Evolutionary conservation across 2,329 filamentous ascomycete genomes (phyloP).

Genomic region (Cladosporium velox): DNA sequence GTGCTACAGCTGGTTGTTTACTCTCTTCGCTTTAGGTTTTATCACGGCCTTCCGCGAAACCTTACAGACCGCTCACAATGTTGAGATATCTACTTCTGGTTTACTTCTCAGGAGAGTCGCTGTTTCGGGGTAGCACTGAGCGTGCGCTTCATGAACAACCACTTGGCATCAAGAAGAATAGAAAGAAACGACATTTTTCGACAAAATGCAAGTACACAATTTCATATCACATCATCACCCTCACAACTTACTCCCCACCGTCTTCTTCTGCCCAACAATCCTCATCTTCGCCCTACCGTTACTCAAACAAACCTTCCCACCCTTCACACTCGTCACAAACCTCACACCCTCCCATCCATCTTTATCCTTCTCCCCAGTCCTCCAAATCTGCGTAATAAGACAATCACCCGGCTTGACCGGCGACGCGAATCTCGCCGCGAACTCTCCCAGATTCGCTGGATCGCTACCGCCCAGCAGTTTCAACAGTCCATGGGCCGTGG

Average conservation of each 20-base stretch:
- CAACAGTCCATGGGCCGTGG: conserved; percentile 71
- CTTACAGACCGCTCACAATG: neutral
- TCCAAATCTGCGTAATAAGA: conserved; percentile 79
- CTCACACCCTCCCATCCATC: conserved; percentile 77
- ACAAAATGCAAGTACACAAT: neutral
- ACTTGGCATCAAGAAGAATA: no score
- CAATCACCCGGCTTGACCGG: conserved; percentile 83
- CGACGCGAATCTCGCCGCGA: conserved; percentile 83
- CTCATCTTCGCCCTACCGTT: conserved; percentile 82
- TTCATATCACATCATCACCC: neutral
- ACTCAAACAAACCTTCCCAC: conserved; percentile 81
- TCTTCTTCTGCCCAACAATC: conserved; percentile 45
- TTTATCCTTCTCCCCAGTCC: conserved; percentile 65
- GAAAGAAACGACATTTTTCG: neutral
- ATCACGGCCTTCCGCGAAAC: neutral
- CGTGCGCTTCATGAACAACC: neutral
- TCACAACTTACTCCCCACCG: conserved; percentile 29
- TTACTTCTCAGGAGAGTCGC: neutral
- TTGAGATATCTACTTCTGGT: neutral
- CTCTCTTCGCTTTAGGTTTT: neutral
- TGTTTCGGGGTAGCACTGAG: neutral
- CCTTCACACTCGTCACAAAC: conserved; percentile 75
- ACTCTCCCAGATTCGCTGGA: conserved; percentile 80
- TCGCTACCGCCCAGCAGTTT: conserved; percentile 73
- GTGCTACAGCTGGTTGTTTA: neutral